Conservation (phyloP, 192 early-diverging fungal genomes). For the Oehlia diaphana region DNA sequence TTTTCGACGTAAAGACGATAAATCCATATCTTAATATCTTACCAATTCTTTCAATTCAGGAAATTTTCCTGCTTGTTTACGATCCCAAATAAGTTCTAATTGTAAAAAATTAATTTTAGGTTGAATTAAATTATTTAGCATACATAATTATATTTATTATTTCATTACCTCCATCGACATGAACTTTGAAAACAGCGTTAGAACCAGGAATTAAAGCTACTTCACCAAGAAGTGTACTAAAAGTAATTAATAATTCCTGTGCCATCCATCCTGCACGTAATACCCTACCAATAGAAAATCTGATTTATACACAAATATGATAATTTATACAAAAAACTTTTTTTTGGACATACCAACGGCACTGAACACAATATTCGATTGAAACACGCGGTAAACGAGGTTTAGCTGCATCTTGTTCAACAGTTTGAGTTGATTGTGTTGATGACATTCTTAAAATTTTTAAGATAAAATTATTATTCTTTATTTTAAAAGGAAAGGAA, state of each 20-base stretch:
- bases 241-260: slow-evolving; percentile 70
- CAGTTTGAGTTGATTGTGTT: not conserved
- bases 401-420: slow-evolving; percentile 24
- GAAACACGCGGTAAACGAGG: slow-evolving; percentile 40
- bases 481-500: too few relatives aligned
- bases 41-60: slow-evolving; percentile 75
- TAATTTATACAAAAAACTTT: not conserved
- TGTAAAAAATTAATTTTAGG: not conserved
- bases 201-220: slow-evolving; percentile 65
- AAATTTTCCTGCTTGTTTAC: slow-evolving; percentile 64
- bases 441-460: not conserved
- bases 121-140: not conserved
- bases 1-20: not conserved
- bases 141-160: slow-evolving; percentile 26
- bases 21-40: slow-evolving; percentile 11
- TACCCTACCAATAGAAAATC: slow-evolving; percentile 27
- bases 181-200: slow-evolving; percentile 49
- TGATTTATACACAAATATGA: too few relatives aligned
- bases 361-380: slow-evolving; percentile 47
- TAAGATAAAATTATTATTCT: not conserved
- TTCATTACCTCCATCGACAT: slow-evolving; percentile 49
- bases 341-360: slow-evolving; percentile 37
- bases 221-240: slow-evolving; percentile 62
- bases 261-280: slow-evolving; percentile 64
- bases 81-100: slow-evolving; percentile 60